Conservation (phyloP, 2,329 filamentous ascomycete genomes). For the Aurifilum marmelostoma region DNA sequence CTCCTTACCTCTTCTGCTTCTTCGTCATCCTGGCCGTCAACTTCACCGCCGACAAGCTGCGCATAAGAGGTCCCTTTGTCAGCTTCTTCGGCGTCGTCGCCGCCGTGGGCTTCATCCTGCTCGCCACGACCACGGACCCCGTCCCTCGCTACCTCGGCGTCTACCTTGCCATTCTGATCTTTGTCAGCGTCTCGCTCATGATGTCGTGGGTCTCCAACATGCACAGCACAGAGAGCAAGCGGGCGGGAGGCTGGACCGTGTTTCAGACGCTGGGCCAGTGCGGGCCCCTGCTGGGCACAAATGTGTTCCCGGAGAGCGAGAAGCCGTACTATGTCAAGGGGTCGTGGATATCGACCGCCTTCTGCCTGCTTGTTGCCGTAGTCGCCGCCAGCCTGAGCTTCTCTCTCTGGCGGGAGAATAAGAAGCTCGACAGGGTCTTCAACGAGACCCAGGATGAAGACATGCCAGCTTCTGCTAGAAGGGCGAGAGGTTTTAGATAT, state of each 20-base stretch:
- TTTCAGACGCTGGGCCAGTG: conserved; percentile 43
- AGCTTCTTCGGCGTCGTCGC: conserved; percentile 40
- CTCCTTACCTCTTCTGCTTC: conserved; percentile 46
- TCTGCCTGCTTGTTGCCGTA: conserved; percentile 18
- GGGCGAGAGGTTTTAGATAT: conserved; percentile 19
- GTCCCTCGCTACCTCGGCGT: conserved; percentile 42
- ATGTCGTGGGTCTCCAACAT: conserved; percentile 44
- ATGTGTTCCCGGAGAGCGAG: conserved; percentile 40
- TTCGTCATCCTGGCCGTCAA: conserved; percentile 41
- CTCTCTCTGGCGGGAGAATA: conserved; percentile 24
- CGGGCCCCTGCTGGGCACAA: conserved; percentile 38
- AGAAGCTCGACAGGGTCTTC: conserved; percentile 19
- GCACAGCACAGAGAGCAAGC: conserved; percentile 42
- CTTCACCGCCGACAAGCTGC: conserved; percentile 42
- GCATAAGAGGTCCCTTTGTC: conserved; percentile 44
- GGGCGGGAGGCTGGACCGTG: conserved; percentile 42
- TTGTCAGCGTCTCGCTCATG: conserved; percentile 40
- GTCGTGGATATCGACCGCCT: conserved; percentile 22
- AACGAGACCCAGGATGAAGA: conserved; percentile 12
- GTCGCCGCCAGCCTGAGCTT: conserved; percentile 19
- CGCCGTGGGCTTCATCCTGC: conserved; percentile 45
- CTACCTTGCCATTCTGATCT: conserved; percentile 45
- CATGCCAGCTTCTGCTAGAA: background rate
- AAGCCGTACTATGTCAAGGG: conserved; percentile 41
- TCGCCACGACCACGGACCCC: conserved; percentile 39